Conservation (phyloP, 2,329 filamentous ascomycete species). For the Alternaria incomplexa region DNA sequence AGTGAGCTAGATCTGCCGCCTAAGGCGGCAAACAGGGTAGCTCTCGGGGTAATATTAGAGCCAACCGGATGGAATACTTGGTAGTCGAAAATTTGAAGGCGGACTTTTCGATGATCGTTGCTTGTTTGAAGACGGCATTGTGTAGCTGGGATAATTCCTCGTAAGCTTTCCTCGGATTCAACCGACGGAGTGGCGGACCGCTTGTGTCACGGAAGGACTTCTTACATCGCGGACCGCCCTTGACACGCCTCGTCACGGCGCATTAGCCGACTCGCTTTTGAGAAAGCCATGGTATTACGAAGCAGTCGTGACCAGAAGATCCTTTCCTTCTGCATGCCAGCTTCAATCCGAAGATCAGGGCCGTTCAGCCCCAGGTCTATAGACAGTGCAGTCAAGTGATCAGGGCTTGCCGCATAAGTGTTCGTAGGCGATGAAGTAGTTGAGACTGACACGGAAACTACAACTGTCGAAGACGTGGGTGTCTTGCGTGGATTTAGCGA, state of each 20-base stretch:
- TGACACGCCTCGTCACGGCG: conserved; percentile 14
- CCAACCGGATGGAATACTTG: conserved; percentile 8
- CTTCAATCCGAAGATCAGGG: neutral
- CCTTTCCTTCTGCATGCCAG: neutral
- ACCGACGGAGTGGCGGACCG: conserved; percentile 43
- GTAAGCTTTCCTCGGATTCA: conserved; percentile 21
- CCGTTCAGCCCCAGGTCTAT: neutral
- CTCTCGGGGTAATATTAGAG: conserved; percentile 2
- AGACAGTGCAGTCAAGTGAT: neutral
- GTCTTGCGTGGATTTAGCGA: neutral
- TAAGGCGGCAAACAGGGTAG: conserved; percentile 24
- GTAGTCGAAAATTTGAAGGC: conserved; percentile 14
- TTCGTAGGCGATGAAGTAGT: neutral
- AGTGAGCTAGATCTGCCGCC: conserved; percentile 18
- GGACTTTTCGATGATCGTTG: conserved; percentile 30
- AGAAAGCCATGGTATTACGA: neutral
- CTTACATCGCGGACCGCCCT: neutral
- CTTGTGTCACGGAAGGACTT: conserved; percentile 10
- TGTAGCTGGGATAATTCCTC: conserved; percentile 19
- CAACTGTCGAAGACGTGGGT: neutral
- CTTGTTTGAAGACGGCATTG: conserved; percentile 27
- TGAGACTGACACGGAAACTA: neutral
- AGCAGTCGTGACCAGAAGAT: neutral
- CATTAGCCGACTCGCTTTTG: conserved; percentile 9
- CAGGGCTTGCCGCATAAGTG: neutral